These are phyloP conservation scores for Phytophthora crassamura DNA, from an alignment of 352 stramenopile species.

Conservation along the genomic window DNA sequence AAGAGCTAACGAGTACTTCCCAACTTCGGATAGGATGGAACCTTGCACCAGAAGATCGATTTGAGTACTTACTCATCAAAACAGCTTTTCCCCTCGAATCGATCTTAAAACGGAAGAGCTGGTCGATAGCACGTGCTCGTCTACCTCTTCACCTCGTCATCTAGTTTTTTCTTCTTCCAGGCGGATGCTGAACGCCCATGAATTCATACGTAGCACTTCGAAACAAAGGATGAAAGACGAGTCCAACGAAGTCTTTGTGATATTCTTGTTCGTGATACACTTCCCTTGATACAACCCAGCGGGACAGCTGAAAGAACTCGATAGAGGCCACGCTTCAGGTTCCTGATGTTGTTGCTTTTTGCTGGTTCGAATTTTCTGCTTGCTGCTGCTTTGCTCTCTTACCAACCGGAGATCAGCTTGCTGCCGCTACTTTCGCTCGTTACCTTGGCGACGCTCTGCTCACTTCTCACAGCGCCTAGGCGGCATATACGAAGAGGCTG, in stretches of 20 bases:
- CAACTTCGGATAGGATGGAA: too few relatives aligned
- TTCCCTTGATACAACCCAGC: constrained; percentile 31
- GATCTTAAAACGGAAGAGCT: too few relatives aligned
- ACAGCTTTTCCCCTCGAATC: too few relatives aligned
- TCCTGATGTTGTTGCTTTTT: constrained; percentile 23
- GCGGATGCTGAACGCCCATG: too few relatives aligned
- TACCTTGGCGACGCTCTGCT: not conserved
- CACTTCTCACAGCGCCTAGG: constrained; percentile 28
- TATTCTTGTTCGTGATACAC: constrained; percentile 29
- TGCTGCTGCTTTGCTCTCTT: constrained; percentile 20
- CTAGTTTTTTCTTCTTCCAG: too few relatives aligned
- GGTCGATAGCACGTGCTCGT: too few relatives aligned
- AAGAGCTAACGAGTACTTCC: too few relatives aligned
- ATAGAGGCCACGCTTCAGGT: constrained; percentile 16
- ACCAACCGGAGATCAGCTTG: constrained; percentile 14
- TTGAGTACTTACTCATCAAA: too few relatives aligned
- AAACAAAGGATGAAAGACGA: not conserved
- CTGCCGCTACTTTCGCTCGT: constrained; percentile 4
- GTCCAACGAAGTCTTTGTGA: constrained; percentile 12
- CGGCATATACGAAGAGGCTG: constrained; percentile 85
- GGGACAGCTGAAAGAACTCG: constrained; percentile 7
- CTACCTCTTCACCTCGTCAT: too few relatives aligned
- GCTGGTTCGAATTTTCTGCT: constrained; percentile 12
- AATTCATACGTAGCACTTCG: too few relatives aligned
- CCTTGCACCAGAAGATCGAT: too few relatives aligned